Percentiles rank a stretch among this genome's conserved stretches.
phyloP scores from a whole-genome alignment of 148 eudicot species.

The Spergularia bocconei region DNA sequence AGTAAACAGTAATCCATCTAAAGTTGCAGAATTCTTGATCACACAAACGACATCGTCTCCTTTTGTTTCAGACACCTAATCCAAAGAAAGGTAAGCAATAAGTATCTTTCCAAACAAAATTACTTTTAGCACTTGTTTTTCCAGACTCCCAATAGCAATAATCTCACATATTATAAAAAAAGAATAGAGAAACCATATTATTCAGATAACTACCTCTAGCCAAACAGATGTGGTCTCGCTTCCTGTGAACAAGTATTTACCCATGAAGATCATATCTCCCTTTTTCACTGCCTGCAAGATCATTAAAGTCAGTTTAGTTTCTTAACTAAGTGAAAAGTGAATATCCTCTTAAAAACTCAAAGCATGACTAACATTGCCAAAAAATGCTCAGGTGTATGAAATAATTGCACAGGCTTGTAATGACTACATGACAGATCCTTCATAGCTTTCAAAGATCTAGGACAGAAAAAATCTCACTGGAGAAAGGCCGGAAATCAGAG shows the following conservation, averaged over 20 bases:
- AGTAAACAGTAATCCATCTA: slow-evolving; percentile 79
- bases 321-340: background rate
- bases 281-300: slow-evolving; percentile 79
- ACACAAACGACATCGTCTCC: slow-evolving; percentile 77
- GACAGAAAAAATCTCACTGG: background rate
- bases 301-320: slow-evolving; percentile 20
- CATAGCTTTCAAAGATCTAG: background rate
- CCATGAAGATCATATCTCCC: slow-evolving; percentile 94
- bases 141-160: background rate
- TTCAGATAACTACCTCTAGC: slow-evolving; percentile 71
- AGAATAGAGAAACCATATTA: background rate
- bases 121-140: background rate
- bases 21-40: slow-evolving; percentile 82
- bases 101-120: background rate
- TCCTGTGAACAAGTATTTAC: slow-evolving; percentile 97
- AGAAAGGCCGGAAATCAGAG: background rate
- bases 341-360: background rate
- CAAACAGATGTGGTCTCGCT: slow-evolving; percentile 98
- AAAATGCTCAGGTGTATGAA: background rate
- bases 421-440: background rate
- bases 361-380: background rate
- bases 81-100: slow-evolving; percentile 15
- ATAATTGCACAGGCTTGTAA: background rate
- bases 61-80: slow-evolving; percentile 72
- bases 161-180: background rate